phyloP scores from a whole-genome alignment of 169 alveolate species.

The Eimeria sp. region DNA sequence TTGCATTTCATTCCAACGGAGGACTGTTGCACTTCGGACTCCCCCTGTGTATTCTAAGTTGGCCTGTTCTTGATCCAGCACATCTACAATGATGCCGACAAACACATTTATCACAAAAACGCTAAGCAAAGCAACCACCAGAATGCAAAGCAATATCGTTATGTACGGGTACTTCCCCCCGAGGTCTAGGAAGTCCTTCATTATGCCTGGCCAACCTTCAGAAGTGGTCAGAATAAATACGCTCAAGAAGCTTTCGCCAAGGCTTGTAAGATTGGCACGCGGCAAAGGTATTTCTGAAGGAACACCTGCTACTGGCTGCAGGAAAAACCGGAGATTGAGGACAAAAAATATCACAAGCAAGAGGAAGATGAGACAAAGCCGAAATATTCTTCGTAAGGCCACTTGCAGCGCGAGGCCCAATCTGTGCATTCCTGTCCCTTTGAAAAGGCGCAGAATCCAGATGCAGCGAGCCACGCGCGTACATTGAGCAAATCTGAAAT shows the following conservation, averaged over 20 bases:
- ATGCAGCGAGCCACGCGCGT: conserved; percentile 61
- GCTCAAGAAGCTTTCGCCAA: conserved; percentile 59
- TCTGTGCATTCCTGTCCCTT: conserved; percentile 60
- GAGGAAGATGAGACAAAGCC: conserved; percentile 3
- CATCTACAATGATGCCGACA: conserved; percentile 80
- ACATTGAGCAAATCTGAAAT: conserved; percentile 42
- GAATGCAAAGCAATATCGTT: conserved; percentile 43
- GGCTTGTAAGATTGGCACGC: conserved; percentile 48
- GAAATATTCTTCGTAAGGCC: conserved; percentile 41
- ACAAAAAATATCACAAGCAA: conserved; percentile 33
- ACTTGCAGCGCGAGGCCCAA: conserved; percentile 52
- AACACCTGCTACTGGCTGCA: conserved; percentile 59
- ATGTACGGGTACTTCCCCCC: conserved; percentile 9
- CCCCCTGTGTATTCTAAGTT: conserved; percentile 76
- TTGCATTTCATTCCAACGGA: conserved; percentile 80
- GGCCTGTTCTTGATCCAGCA: conserved; percentile 65
- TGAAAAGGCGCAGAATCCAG: conserved; percentile 59
- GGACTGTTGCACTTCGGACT: conserved; percentile 77
- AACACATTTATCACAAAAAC: conserved; percentile 66
- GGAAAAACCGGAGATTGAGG: conserved; percentile 14
- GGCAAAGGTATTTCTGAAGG: conserved; percentile 12
- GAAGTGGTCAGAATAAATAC: conserved; percentile 74
- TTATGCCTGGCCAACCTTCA: conserved; percentile 81
- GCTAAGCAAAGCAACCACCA: conserved; percentile 62
- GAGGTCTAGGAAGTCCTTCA: conserved; percentile 47